Base-by-base conservation (phyloP, 768 basidiomycete genomes). In the Naganishia onofrii region DNA sequence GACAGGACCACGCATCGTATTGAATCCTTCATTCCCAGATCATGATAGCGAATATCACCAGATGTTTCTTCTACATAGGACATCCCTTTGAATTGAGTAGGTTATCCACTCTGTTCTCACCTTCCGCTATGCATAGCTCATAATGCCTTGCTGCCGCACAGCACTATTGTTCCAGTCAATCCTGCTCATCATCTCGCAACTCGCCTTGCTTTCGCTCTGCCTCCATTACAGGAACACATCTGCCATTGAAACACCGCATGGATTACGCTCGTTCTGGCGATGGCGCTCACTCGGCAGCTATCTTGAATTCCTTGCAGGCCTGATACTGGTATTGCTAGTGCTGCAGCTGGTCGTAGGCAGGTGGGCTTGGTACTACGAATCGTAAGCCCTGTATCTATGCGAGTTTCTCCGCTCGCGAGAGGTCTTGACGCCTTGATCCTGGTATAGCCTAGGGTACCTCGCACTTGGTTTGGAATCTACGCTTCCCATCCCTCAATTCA, bases 31-130 rank as follows among this genome's bases (percentile, higher is more conserved):
- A 17, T 31, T 19, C 23, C 32, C 32, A 53, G 53, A 71, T 81
- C 10, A 65, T 81, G 17, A 76, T 81, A 21, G 80, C 80, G 52
- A 81, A 81, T 68, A 79, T 79, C 67, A 78, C 74, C 46, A 72
- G 80, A 54, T 74, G 78, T n/a, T 81, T 79, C 75, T 81, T 81
- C 73, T 81, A 76, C 75, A 77, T 81, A 5, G 80, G 78, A 4
- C 77, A 79, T 44, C 72, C 75, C 9, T 81, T 81, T 69, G 80
- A 81, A 60, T 72, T 74, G n/a, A 74, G 80, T 81, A 36, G 68
- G 77, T 72, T 52, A 21, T 26, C 48, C 48, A 51, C 65, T 21
- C 19, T 53, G 23, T 28, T 9, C 48, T 10, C 57, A 38, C 38
- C 66, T 10, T 51, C 28, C 48, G 13, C n/a, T n/a, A n/a, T n/a